Base-by-base conservation (phyloP, 441 rosid genomes). In the Gossypium trilobum region DNA sequence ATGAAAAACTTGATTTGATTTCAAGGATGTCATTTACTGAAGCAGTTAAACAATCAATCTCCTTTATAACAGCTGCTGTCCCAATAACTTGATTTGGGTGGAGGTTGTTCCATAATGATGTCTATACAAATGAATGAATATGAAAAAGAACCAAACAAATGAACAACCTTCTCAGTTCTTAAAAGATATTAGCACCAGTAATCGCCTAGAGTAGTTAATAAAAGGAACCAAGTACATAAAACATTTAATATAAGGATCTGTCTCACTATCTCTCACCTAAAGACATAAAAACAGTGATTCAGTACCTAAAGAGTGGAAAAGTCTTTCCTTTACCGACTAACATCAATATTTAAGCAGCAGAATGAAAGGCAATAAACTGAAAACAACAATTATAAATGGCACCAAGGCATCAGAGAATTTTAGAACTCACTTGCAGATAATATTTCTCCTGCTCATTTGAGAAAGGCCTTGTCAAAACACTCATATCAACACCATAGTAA, bases 91-190 rank as follows among this genome's bases (percentile, higher is more conserved):
- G 95, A 70, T 81, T 79, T 16, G 99, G 99, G 79, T 90, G 92
- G 79, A 94, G 90, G 84, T 88, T 93, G 87, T 80, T 94, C 97
- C 97, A 94, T 83, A 89, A 59, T 69, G 99, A 85, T 55, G 97
- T 92, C 97, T 92, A 82, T 76, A 79, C 20, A 71, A 68, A 64
- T 22, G 67, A 68, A 52, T 25, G 25, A 29, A 29, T 4, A 68
- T n/a, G 48, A 51, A 7, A 68, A 1, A 68, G 27, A 31, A 51
- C 25, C 60, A 51, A 68, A 68, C 61, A 29, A 16, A 44, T 52
- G 29, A 68, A 68, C 27, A 68, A 51, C 25, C 59, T 27, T 68
- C 46, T 51, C 22, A 51, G 72, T 68, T 68, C 48, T 27, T 68
- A 29, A 4, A 36, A 29, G 16, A 68, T 51, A 68, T 16, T 29